These are phyloP conservation scores for Vitis hybrid DNA, from an alignment of 177 flowering plant genomes.

Conservation along the genomic window DNA sequence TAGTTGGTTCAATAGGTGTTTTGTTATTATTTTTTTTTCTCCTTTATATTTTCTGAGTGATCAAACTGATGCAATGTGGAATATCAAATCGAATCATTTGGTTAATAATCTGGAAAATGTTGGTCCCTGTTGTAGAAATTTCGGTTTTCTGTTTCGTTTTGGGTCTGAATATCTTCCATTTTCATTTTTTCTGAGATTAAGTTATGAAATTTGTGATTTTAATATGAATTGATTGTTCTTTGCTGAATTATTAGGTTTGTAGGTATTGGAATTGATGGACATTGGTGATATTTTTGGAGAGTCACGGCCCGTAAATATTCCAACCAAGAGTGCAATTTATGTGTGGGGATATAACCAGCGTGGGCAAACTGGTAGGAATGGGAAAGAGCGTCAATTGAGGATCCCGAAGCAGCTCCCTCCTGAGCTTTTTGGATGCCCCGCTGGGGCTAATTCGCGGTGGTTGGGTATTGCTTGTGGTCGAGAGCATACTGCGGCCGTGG, in stretches of 20 bases:
- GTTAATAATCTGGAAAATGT: neutral
- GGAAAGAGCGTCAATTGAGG: slow-evolving; percentile 65
- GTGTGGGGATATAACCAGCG: slow-evolving; percentile 96
- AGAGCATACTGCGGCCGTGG: slow-evolving; percentile 88
- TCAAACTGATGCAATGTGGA: neutral
- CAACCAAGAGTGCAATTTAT: slow-evolving; percentile 89
- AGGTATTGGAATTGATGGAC: slow-evolving; percentile 38
- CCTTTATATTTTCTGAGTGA: neutral
- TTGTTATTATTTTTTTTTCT: no score
- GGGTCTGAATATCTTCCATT: neutral
- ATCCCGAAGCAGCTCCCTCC: slow-evolving; percentile 83
- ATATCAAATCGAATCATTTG: no score
- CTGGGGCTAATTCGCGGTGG: slow-evolving; percentile 67
- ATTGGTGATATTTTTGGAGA: slow-evolving; percentile 55
- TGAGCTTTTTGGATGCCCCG: slow-evolving; percentile 81
- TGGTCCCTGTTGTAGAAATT: neutral
- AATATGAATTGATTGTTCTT: neutral
- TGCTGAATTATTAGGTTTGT: neutral
- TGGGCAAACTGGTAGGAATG: slow-evolving; percentile 90
- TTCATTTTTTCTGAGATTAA: neutral
- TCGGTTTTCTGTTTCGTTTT: neutral
- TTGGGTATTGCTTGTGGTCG: slow-evolving; percentile 90
- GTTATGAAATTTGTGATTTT: no score
- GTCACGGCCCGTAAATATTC: slow-evolving; percentile 30
- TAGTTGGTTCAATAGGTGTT: no score